Percentiles rank a stretch among this genome's conserved stretches.
Conservation (phyloP, 169 alveolate genomes). For the Fabrea salina region DNA sequence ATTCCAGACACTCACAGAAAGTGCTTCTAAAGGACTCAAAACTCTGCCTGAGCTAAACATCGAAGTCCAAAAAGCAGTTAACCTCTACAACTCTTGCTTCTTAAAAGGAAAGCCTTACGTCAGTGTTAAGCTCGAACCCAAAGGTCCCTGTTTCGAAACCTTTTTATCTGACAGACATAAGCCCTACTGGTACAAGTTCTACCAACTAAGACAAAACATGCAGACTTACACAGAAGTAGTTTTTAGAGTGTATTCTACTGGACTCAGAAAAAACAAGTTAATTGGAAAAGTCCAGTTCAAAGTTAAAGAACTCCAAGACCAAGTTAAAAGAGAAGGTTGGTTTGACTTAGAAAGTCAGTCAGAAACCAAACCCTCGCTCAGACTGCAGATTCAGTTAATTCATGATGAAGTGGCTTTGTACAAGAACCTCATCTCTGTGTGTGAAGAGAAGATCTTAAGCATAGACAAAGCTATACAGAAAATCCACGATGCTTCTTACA, state of each 20-base stretch:
- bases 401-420: background rate
- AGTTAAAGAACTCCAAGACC: background rate
- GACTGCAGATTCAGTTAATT: background rate
- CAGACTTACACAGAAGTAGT: background rate
- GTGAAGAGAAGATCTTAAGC: background rate
- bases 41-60: background rate
- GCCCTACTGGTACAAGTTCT: background rate
- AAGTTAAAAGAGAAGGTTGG: background rate
- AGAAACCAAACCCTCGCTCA: background rate
- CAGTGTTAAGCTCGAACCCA: background rate
- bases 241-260: background rate
- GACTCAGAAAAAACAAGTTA: background rate
- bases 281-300: background rate
- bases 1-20: too few species aligned
- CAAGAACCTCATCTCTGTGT: background rate
- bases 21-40: too few species aligned
- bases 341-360: background rate
- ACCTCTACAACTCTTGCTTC: background rate
- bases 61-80: background rate
- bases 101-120: slow-evolving; percentile 10
- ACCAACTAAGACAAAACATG: background rate
- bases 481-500: background rate
- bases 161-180: background rate
- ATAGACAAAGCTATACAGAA: background rate
- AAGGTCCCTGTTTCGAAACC: background rate